Evolutionary conservation across 352 stramenopile genomes (phyloP).

Genomic region (Pythium plurisporium): DNA sequence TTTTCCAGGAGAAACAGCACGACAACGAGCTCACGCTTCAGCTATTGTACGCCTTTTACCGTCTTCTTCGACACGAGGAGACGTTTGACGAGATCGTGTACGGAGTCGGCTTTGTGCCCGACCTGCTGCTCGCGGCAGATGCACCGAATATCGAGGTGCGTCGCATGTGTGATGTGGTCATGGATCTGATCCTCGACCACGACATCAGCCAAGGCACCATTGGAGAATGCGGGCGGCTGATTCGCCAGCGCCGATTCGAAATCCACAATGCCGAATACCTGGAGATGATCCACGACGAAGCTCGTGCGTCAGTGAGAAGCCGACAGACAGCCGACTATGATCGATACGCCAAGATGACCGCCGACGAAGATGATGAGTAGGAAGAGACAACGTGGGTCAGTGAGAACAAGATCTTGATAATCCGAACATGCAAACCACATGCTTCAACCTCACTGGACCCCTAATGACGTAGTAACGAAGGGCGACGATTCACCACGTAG

Average conservation of each 20-base stretch:
- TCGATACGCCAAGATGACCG: conserved; percentile 18
- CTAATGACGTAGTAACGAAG: background rate
- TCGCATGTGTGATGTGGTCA: conserved; percentile 82
- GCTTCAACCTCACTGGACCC: background rate
- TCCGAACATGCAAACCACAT: background rate
- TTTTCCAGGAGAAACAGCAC: conserved; percentile 87
- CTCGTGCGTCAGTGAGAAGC: background rate
- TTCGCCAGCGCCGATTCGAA: conserved; percentile 78
- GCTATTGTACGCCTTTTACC: conserved; percentile 76
- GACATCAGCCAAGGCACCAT: conserved; percentile 60
- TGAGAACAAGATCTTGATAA: background rate
- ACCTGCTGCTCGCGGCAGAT: conserved; percentile 73
- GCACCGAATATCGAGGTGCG: conserved; percentile 78
- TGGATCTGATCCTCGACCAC: conserved; percentile 81
- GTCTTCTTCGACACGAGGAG: conserved; percentile 63
- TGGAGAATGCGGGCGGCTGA: conserved; percentile 71
- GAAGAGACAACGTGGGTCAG: background rate
- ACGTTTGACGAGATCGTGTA: conserved; percentile 82
- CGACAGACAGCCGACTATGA: conserved; percentile 14
- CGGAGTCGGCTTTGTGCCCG: conserved; percentile 63
- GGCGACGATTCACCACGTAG: conserved; percentile 42
- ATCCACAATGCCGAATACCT: conserved; percentile 88
- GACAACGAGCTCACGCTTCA: conserved; percentile 84
- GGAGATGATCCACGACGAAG: conserved; percentile 72
- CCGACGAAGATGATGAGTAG: conserved; percentile 33